Evolutionary conservation across 192 early-diverging fungal species (phyloP), one percentile per base, ranked within the genome.

Genomic region (Rhizophagus prolifer): DNA sequence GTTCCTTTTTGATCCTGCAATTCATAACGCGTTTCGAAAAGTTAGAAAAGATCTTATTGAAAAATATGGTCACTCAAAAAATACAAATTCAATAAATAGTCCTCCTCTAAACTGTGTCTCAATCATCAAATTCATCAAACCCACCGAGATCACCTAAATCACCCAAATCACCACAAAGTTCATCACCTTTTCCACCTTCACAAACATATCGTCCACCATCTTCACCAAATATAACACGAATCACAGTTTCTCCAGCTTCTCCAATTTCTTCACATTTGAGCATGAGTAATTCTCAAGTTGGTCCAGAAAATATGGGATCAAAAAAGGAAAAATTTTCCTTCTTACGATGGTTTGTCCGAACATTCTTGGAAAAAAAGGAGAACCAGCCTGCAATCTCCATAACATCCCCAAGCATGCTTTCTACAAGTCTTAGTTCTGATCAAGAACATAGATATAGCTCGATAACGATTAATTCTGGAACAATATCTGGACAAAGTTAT

Each of bases 1-100:
- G 25, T 72, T 72, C 36, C 70, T 72, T n/a, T 72, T 72, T 16
- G 70, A 72, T 19, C 70, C 70, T 21, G 70, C 70, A n/a, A 72
- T 72, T 31, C 70, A 72, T 34, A 72, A 72, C 26, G 70, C 70
- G 9, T 23, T 72, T 4, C 44, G 70, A 47, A 72, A 58, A 72
- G 54, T 72, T 28, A 72, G 58, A 58, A 72, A 72, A 28, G 47
- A 72, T 58, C 70, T 72, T 34, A 58, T 72, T 72, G 44, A 47
- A 1, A 58, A 50, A 54, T 72, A 72, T 21, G 70, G 70, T 58
- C 41, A 67, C 2, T 14, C 16, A 34, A 67, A 34, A 31, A 16
- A 16, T 16, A 44, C 69, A 7, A n/a, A 1, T 31, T 26, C 70
- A 9, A 1, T 21, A 26, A 58, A 8, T 21, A 58, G 47, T 72